Base-by-base conservation (phyloP, 176 grass and related monocot species). In the Dendrocalamus sinicus region DNA sequence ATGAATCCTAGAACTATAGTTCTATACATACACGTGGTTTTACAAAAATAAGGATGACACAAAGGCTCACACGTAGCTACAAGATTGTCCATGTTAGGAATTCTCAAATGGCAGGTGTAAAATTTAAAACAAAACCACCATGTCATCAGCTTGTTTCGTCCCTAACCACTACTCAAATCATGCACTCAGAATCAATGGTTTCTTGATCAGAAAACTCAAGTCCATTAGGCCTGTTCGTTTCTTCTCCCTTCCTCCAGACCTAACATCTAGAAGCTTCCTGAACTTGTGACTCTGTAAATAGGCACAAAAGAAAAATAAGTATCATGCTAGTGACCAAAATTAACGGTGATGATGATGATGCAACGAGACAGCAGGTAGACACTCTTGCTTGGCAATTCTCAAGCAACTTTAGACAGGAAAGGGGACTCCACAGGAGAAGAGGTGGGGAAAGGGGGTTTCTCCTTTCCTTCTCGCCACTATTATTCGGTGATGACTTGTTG, bases 401-500 rank as follows among this genome's bases (percentile, higher is more conserved):
- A n/a, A 14, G 43, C 28, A 51, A 51, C 79, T 70, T 5, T n/a
- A 76, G 63, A 37, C 26, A 76, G 48, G 54, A 59, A 69, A 85
- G 24, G 50, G 32, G 28, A 24, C 83, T 84, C 58, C 24, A 54
- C 20, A 70, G 50, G 79, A 17, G 8, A 32, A 24, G n/a, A 44
- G 8, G 43, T 44, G 43, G 43, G 43, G 43, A 72, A 75, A 35
- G 14, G 79, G 41, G 0, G 61, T 32, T 51, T 69, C 82, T 35
- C 3, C 32, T 3, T 35, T 76, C 37, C 12, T 61, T 81, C 17
- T 75, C 70, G 47, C 72, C 79, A 46, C 51, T 76, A 40, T 46
- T 74, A 37, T 70, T 60, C 28, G 28, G 73, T 11, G 73, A 77
- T 83, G 72, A 83, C 43, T 60, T 77, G 80, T 88, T 72, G 80